These are phyloP conservation scores for Bipolaris cookei DNA, from an alignment of 2,329 filamentous ascomycete genomes.

Conservation along the genomic window DNA sequence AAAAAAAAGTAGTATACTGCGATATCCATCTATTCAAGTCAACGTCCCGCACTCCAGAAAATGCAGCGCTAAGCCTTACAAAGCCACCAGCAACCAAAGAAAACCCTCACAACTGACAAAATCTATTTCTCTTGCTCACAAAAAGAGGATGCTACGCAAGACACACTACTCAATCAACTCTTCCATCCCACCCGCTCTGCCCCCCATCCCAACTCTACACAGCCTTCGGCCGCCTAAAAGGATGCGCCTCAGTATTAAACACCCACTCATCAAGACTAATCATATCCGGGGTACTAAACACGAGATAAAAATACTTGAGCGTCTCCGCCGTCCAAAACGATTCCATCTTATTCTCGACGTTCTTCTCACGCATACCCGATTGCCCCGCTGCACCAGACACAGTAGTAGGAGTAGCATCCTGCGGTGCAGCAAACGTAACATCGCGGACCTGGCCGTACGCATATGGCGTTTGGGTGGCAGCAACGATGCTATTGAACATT, in stretches of 20 bases:
- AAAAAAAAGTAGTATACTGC: too few species aligned
- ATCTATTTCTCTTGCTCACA: too few species aligned
- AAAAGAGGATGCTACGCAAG: neutral
- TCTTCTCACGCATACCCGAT: constrained; percentile 17
- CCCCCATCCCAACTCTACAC: neutral
- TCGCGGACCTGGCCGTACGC: constrained; percentile 55
- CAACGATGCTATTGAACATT: constrained; percentile 55
- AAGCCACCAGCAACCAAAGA: too few species aligned
- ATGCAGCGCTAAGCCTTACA: too few species aligned
- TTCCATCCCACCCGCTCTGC: neutral
- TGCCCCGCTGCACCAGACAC: constrained; percentile 2
- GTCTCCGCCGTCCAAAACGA: constrained; percentile 60
- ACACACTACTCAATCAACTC: neutral
- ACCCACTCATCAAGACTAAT: constrained; percentile 57
- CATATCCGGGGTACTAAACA: constrained; percentile 54
- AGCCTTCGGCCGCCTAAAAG: constrained; percentile 48
- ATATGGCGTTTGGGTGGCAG: constrained; percentile 48
- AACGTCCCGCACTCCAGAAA: too few species aligned
- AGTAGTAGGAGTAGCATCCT: neutral
- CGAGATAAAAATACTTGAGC: constrained; percentile 59
- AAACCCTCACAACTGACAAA: too few species aligned
- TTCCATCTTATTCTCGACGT: constrained; percentile 47
- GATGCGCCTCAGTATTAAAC: constrained; percentile 60
- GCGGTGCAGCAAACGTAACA: constrained; percentile 40
- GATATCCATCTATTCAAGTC: too few species aligned